Evolutionary conservation across 805 yeast species (phyloP), one percentile per base, ranked within the genome.

Genomic region (Pichia paraexigua): DNA sequence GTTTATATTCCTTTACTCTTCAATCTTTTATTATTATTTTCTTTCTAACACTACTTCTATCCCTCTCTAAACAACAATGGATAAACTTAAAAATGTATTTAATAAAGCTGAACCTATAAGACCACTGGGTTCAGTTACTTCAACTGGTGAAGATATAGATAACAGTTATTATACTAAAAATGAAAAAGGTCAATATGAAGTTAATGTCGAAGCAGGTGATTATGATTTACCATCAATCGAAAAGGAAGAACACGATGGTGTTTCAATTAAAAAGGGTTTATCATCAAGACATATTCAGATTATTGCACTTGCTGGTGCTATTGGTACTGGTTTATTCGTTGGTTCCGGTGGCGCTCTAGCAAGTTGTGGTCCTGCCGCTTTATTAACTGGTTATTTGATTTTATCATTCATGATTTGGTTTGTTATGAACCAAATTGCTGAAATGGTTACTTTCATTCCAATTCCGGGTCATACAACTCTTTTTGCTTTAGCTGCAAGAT

Each of bases 241-340:
- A 22, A 35, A 27, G n/a, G 11, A n/a, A 18, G 41, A 28, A 10
- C 42, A 47, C 20, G 46, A 42, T 11, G 49, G 51, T 22, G 41
- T 45, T 30, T 46, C 41, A 20, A 59, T 62, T 7, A 73, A 78
- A 42, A 66, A 76, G 57, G 71, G 74, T 41, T 67, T 78, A 53
- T 72, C 75, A 56, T 58, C 70, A 27, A 69, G 81, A 60, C 81
- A 77, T 55, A 68, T 77, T 50, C 85, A 80, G 64, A 77, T 82
- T 79, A 77, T 82, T 51, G 85, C 88, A 27, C 73, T 84, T 48
- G 88, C 87, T 52, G 87, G 87, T 59, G 77, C 83, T 51, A 81
- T 83, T 56, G 90, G 90, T 63, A 82, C 87, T 17, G 81, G 80
- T 45, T 65, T 76, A 46, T 74, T 76, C 52, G 70, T 77, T 46